Evolutionary conservation across 1,284 basidiomycete genomes (phyloP).

Genomic region (Melampsora americana): DNA sequence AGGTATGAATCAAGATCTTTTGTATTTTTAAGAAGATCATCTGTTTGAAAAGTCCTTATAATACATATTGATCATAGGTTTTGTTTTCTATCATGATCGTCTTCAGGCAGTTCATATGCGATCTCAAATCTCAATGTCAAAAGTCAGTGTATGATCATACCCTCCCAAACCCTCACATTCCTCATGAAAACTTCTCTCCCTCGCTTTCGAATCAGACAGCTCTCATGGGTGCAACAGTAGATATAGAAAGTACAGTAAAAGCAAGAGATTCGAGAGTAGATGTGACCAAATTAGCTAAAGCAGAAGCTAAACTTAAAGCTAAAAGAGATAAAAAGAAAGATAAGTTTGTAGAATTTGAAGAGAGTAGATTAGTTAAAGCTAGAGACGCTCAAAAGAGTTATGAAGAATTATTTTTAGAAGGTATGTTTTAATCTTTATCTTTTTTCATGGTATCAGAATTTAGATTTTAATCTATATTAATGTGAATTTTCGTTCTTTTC

Average conservation of each 20-base stretch:
- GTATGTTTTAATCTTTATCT: constrained; percentile 4
- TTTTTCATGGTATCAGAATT: neutral
- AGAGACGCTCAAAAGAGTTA: constrained; percentile 74
- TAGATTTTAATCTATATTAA: constrained; percentile 1
- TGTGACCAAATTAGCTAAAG: constrained; percentile 95
- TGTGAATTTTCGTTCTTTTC: neutral
- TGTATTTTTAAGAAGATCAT: neutral
- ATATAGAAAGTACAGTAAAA: constrained; percentile 73
- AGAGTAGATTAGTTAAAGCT: constrained; percentile 92
- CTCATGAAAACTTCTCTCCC: constrained; percentile 65
- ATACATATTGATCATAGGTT: neutral
- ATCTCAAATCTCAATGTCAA: constrained; percentile 60
- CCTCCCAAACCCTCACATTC: constrained; percentile 51
- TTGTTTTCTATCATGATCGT: neutral
- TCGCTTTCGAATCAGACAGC: constrained; percentile 63
- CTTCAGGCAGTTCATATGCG: constrained; percentile 86
- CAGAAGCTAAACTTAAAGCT: constrained; percentile 94
- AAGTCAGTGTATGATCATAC: constrained; percentile 51
- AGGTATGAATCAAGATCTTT: constrained; percentile 54
- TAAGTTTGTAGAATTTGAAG: constrained; percentile 66
- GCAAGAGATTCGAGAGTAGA: constrained; percentile 86
- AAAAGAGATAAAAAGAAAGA: constrained; percentile 91
- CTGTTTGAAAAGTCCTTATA: neutral
- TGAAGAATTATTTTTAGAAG: constrained; percentile 32
- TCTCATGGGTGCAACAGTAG: constrained; percentile 73